These are phyloP conservation scores for Nannochloropsis gaditana DNA, from an alignment of 108 stramenopile species.

Conservation along the genomic window DNA sequence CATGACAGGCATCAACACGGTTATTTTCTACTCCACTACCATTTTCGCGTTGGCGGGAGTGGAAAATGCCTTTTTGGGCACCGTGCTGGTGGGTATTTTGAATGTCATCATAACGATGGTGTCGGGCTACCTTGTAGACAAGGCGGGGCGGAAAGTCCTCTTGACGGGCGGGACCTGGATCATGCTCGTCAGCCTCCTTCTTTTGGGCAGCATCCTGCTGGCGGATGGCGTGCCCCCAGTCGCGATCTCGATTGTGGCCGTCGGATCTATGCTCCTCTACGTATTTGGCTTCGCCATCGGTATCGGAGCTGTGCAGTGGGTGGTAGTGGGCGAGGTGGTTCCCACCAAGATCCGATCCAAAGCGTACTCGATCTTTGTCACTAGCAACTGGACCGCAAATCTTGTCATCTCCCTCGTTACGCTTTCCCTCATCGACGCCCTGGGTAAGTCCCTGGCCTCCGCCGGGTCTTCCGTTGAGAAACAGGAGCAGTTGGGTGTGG, in stretches of 20 bases:
- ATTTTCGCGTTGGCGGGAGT: slow-evolving; percentile 73
- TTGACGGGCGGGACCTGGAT: slow-evolving; percentile 40
- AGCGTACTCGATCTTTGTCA: slow-evolving; percentile 44
- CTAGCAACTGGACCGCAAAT: slow-evolving; percentile 48
- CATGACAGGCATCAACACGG: slow-evolving; percentile 80
- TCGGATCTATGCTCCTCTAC: slow-evolving; percentile 45
- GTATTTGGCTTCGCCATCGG: slow-evolving; percentile 51
- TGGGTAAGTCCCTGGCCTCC: slow-evolving; percentile 26
- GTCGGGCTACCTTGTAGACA: slow-evolving; percentile 33
- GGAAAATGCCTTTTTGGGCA: slow-evolving; percentile 51
- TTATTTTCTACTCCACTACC: slow-evolving; percentile 77
- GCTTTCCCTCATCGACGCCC: slow-evolving; percentile 29
- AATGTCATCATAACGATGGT: slow-evolving; percentile 45
- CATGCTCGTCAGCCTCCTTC: slow-evolving; percentile 36
- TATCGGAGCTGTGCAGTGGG: slow-evolving; percentile 44
- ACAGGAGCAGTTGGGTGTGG: slow-evolving; percentile 10
- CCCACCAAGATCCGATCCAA: slow-evolving; percentile 48
- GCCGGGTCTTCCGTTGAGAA: neutral
- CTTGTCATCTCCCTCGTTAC: slow-evolving; percentile 30
- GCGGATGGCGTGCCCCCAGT: neutral
- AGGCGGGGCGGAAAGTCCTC: slow-evolving; percentile 37
- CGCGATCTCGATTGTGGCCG: slow-evolving; percentile 23
- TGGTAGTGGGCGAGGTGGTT: slow-evolving; percentile 51
- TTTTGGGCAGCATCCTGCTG: slow-evolving; percentile 31
- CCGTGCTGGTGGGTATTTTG: slow-evolving; percentile 29